Evolutionary conservation across 306 rosid species (phyloP).

Genomic region (Lathyrus sativus): DNA sequence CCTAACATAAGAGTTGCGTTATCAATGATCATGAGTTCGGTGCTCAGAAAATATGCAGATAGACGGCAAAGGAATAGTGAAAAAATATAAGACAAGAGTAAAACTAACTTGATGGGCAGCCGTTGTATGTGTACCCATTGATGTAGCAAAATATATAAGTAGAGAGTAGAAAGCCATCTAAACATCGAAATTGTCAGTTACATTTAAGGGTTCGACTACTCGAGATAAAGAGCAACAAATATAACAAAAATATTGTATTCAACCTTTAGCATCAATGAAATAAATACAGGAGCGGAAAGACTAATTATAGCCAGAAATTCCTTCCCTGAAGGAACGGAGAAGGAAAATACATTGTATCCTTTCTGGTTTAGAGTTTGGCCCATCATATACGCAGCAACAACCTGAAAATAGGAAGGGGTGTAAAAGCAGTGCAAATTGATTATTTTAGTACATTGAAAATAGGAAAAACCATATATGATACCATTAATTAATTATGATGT

Average conservation of each 20-base stretch:
- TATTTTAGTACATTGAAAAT: constrained; percentile 4
- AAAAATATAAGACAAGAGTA: constrained; percentile 13
- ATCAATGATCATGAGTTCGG: constrained; percentile 22
- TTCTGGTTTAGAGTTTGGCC: constrained; percentile 57
- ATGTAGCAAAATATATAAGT: constrained; percentile 48
- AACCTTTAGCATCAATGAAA: constrained; percentile 75
- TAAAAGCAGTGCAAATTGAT: not conserved
- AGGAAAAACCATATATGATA: constrained; percentile 1
- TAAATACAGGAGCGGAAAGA: constrained; percentile 72
- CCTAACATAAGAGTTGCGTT: constrained; percentile 38
- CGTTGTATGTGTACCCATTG: constrained; percentile 42
- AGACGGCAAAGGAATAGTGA: constrained; percentile 24
- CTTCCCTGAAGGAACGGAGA: constrained; percentile 58
- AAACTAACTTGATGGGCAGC: constrained; percentile 51
- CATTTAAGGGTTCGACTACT: constrained; percentile 22
- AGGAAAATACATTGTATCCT: constrained; percentile 62
- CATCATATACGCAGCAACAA: constrained; percentile 78
- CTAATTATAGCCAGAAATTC: constrained; percentile 54
- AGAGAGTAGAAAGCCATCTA: constrained; percentile 55
- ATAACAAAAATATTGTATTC: constrained; percentile 8
- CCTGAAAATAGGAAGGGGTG: constrained; percentile 39
- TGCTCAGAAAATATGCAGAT: constrained; percentile 17
- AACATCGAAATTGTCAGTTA: constrained; percentile 28
- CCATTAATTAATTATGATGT: constrained; percentile 15
- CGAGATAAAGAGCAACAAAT: constrained; percentile 7